A percentile compares a stretch with the other conserved stretches of the same genome.
phyloP scores from a whole-genome alignment of 2,329 filamentous ascomycete genomes.

The Verticillium isaacii region DNA sequence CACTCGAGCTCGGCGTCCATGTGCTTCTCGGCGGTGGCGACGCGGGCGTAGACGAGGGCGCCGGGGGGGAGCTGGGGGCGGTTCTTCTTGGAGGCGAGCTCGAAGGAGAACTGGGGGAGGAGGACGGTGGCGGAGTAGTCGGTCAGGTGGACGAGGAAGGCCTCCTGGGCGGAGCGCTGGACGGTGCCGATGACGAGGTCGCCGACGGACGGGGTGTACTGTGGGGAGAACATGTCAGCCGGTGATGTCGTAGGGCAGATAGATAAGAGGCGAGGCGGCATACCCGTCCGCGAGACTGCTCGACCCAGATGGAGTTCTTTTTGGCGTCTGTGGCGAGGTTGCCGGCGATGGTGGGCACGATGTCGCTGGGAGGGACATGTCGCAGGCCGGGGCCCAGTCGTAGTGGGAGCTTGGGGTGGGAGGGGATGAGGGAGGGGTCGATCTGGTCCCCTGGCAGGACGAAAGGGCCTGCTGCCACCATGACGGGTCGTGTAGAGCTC shows the following conservation, averaged over 20 bases:
- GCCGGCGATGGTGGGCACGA: constrained; percentile 64
- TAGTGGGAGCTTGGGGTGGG: constrained; percentile 63
- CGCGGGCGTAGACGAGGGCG: constrained; percentile 82
- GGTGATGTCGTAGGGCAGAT: not conserved
- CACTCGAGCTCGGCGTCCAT: constrained; percentile 91
- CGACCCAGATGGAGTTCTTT: constrained; percentile 77
- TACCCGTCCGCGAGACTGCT: constrained; percentile 66
- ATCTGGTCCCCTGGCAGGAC: constrained; percentile 81
- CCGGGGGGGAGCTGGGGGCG: constrained; percentile 71
- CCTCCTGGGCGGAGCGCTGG: constrained; percentile 68
- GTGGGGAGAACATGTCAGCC: constrained; percentile 22
- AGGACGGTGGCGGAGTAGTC: constrained; percentile 59
- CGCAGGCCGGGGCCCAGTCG: constrained; percentile 81
- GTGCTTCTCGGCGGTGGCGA: constrained; percentile 71
- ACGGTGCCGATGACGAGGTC: constrained; percentile 89
- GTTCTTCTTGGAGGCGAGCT: constrained; percentile 87
- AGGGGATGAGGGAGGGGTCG: constrained; percentile 60
- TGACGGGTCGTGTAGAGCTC: not conserved
- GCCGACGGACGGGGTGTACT: constrained; percentile 76
- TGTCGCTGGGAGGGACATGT: constrained; percentile 71
- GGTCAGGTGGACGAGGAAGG: constrained; percentile 75
- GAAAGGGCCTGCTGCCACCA: constrained; percentile 41
- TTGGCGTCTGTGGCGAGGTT: constrained; percentile 61
- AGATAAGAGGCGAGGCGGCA: constrained; percentile 22
- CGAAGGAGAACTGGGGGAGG: constrained; percentile 87